phyloP scores from a whole-genome alignment of 2,329 filamentous ascomycete species.

The Cryphonectria naterciae region DNA sequence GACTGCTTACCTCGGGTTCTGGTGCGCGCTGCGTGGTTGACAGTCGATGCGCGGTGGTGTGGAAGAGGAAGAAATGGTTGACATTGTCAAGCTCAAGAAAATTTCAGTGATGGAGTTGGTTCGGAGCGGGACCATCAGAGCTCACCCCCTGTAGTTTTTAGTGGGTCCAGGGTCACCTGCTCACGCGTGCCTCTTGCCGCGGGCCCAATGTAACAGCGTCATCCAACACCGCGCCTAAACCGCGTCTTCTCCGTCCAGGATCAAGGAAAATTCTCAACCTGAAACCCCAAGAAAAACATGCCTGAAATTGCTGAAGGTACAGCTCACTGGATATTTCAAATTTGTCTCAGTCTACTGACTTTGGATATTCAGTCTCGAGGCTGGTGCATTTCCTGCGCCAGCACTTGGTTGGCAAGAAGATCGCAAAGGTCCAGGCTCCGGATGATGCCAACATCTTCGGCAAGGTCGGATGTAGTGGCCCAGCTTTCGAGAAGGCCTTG shows the following conservation, averaged over 20 bases:
- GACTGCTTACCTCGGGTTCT: slow-evolving; percentile 26
- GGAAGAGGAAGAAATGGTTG: slow-evolving; percentile 10
- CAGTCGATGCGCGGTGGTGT: slow-evolving; percentile 29
- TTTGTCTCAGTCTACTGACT: slow-evolving; percentile 11
- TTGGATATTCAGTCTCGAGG: slow-evolving; percentile 66
- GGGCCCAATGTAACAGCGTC: slow-evolving; percentile 5
- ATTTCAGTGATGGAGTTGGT: slow-evolving; percentile 13
- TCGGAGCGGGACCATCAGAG: slow-evolving; percentile 14
- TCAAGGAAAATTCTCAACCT: neutral
- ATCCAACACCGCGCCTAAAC: slow-evolving; percentile 15
- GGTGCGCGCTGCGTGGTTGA: slow-evolving; percentile 20
- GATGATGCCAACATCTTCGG: slow-evolving; percentile 88
- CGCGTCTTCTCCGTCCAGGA: slow-evolving; percentile 14
- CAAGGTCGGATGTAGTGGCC: slow-evolving; percentile 81
- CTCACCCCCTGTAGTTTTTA: slow-evolving; percentile 10
- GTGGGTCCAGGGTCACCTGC: slow-evolving; percentile 17
- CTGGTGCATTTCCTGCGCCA: slow-evolving; percentile 84
- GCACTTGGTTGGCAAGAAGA: slow-evolving; percentile 81
- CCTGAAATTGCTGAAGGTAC: slow-evolving; percentile 66
- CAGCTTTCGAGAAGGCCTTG: slow-evolving; percentile 74
- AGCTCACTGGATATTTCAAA: slow-evolving; percentile 18
- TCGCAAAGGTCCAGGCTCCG: slow-evolving; percentile 70
- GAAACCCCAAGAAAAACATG: slow-evolving; percentile 44
- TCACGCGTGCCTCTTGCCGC: neutral
- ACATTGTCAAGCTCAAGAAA: slow-evolving; percentile 16